phyloP scores from a whole-genome alignment of 139 green algal species.

The Chlamydomonas sp. region DNA sequence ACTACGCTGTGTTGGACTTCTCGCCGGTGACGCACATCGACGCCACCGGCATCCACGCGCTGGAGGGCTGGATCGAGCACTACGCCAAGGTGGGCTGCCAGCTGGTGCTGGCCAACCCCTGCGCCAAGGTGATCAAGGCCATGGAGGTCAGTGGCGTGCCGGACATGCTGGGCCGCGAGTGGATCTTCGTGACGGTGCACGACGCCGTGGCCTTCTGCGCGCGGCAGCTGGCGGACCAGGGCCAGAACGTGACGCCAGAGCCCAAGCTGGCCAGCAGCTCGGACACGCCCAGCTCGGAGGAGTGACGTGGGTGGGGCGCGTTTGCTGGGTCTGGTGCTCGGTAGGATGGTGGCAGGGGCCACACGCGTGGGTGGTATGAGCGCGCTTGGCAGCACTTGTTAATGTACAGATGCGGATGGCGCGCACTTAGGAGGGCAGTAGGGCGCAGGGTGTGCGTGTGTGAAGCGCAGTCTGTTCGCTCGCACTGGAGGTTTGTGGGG shows the following conservation, averaged over 20 bases:
- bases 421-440: too few relatives aligned
- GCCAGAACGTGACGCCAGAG: neutral
- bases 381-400: too few relatives aligned
- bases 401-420: too few relatives aligned
- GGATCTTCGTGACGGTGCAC: slow-evolving; percentile 57
- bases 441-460: too few relatives aligned
- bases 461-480: too few relatives aligned
- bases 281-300: neutral
- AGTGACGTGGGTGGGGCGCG: neutral
- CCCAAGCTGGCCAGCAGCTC: neutral
- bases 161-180: slow-evolving; percentile 50
- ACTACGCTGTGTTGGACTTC: slow-evolving; percentile 87
- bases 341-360: too few relatives aligned
- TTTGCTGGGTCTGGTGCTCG: too few relatives aligned
- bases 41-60: slow-evolving; percentile 50
- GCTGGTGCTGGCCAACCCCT: slow-evolving; percentile 55
- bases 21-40: slow-evolving; percentile 83
- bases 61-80: slow-evolving; percentile 40
- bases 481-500: too few relatives aligned
- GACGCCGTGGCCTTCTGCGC: slow-evolving; percentile 46
- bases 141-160: slow-evolving; percentile 47
- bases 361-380: too few relatives aligned
- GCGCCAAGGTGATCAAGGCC: slow-evolving; percentile 37
- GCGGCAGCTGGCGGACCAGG: slow-evolving; percentile 31
- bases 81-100: slow-evolving; percentile 31